phyloP scores from a whole-genome alignment of 148 eudicot genomes.

The Oxyria digyna region DNA sequence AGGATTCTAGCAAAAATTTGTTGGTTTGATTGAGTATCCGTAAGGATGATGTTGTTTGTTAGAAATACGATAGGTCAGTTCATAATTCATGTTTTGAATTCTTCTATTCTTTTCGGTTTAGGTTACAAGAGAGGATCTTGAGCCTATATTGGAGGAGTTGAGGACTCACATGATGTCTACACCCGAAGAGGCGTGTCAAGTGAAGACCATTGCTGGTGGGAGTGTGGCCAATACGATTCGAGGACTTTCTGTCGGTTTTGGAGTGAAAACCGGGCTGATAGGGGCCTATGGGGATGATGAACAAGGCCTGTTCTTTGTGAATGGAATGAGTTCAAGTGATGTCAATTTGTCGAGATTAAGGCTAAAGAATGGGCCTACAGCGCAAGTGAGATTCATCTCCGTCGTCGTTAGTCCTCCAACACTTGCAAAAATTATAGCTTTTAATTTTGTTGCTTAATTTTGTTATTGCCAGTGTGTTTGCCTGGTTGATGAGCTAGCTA shows the following conservation, averaged over 20 bases:
- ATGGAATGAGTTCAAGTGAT: slow-evolving; percentile 46
- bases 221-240: slow-evolving; percentile 93
- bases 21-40: neutral
- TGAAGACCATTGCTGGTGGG: slow-evolving; percentile 84
- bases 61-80: neutral
- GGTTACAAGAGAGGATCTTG: slow-evolving; percentile 75
- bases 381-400: slow-evolving; percentile 51
- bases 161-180: slow-evolving; percentile 38
- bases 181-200: slow-evolving; percentile 34
- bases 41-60: neutral
- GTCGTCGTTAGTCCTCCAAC: neutral
- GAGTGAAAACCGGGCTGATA: slow-evolving; percentile 61
- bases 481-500: slow-evolving; percentile 79
- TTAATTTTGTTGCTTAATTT: neutral
- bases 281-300: slow-evolving; percentile 95
- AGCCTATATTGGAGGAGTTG: slow-evolving; percentile 51
- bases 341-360: slow-evolving; percentile 64
- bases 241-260: slow-evolving; percentile 83
- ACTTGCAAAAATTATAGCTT: neutral
- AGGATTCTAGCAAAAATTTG: no score
- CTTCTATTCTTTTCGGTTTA: slow-evolving; percentile 1
- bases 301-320: slow-evolving; percentile 53
- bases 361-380: slow-evolving; percentile 55
- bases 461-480: slow-evolving; percentile 65
- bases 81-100: neutral